A percentile compares a stretch with the other conserved stretches of the same genome.
Evolutionary conservation across 1,284 basidiomycete genomes (phyloP).

Genomic region (Naganishia sp.): DNA sequence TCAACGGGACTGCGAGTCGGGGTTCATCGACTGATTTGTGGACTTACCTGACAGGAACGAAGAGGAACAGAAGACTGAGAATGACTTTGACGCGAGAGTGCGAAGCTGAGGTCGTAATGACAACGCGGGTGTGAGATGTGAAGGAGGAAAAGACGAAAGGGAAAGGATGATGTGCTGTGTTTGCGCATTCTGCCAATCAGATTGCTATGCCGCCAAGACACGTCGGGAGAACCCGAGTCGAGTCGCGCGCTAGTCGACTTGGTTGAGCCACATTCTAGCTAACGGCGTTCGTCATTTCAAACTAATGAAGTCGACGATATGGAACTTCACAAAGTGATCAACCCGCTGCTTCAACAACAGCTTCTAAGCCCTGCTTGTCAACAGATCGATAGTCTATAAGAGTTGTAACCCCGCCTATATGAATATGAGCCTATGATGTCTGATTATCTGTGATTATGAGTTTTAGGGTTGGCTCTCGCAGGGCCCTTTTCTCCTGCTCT

Average conservation of each 20-base stretch:
- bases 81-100: not conserved
- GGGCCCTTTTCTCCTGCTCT: not conserved
- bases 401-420: not conserved
- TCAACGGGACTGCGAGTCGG: conserved; percentile 1
- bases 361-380: not conserved
- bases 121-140: not conserved
- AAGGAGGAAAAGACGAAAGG: not conserved
- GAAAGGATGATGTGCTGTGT: not conserved
- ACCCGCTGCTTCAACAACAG: not conserved
- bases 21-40: too few species aligned
- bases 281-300: not conserved
- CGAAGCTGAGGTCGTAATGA: not conserved
- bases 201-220: conserved; percentile 1
- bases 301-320: not conserved
- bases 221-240: not conserved
- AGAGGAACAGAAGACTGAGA: not conserved
- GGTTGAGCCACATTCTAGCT: not conserved
- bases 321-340: too few species aligned
- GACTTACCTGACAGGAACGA: not conserved
- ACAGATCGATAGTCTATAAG: not conserved
- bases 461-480: too few species aligned
- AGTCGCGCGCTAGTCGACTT: too few species aligned
- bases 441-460: not conserved
- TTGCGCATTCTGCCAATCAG: not conserved
- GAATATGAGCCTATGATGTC: not conserved